Percentiles rank a stretch among this genome's conserved stretches.
Evolutionary conservation across 345 rosid genomes (phyloP).

Genomic region (Geranium rotundifolium): DNA sequence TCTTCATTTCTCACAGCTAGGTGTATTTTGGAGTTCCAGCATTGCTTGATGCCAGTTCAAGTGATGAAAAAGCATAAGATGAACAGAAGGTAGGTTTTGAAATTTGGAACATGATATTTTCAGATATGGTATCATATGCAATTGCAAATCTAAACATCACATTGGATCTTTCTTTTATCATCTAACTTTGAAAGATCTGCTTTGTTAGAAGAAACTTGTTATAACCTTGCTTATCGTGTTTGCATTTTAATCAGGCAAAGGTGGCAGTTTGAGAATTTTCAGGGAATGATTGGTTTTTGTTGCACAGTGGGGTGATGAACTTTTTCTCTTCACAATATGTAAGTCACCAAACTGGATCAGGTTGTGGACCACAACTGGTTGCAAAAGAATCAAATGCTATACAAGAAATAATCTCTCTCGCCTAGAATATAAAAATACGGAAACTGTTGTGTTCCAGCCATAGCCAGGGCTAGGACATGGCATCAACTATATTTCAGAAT

Average conservation of each 20-base stretch:
- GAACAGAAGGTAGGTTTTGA: slow-evolving; percentile 65
- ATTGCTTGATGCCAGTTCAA: slow-evolving; percentile 62
- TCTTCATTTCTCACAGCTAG: slow-evolving; percentile 86
- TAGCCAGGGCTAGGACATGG: not conserved
- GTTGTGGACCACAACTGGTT: not conserved
- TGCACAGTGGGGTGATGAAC: slow-evolving; percentile 97
- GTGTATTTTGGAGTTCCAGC: slow-evolving; percentile 87
- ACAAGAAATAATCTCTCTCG: not conserved
- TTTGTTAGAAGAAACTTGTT: slow-evolving; percentile 3
- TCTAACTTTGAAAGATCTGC: not conserved
- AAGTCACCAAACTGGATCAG: slow-evolving; percentile 15
- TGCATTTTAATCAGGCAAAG: slow-evolving; percentile 50
- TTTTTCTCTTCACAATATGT: slow-evolving; percentile 93
- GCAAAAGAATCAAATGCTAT: not conserved
- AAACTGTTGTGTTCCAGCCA: not conserved
- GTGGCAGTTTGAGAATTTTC: slow-evolving; percentile 82
- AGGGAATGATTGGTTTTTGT: slow-evolving; percentile 83
- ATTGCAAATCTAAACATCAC: not conserved
- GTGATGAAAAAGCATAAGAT: slow-evolving; percentile 60
- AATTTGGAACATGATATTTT: slow-evolving; percentile 9
- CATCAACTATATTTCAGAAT: not conserved
- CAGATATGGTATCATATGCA: slow-evolving; percentile 5
- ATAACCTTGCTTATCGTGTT: slow-evolving; percentile 1
- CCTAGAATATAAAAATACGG: not conserved
- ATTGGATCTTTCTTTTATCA: not conserved